A percentile compares a stretch with the other conserved stretches of the same genome.
Conservation (phyloP, 176 grass and related monocot genomes). For the Carex parvula region DNA sequence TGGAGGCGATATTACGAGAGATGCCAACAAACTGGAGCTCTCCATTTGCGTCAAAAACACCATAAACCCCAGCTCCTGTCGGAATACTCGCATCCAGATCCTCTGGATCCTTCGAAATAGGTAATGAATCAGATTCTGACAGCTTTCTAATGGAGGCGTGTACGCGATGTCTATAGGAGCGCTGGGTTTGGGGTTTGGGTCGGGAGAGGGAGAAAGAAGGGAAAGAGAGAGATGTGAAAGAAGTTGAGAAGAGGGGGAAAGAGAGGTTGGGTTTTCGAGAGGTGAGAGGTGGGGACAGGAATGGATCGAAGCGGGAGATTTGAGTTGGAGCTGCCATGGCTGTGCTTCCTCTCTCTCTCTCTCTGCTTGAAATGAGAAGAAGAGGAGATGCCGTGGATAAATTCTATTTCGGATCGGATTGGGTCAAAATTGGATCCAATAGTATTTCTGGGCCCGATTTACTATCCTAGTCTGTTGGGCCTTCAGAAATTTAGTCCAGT, state of each 20-base stretch:
- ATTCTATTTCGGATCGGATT: background rate
- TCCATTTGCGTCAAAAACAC: slow-evolving; percentile 50
- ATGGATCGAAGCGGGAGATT: slow-evolving; percentile 21
- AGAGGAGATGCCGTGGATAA: background rate
- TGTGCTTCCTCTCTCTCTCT: background rate
- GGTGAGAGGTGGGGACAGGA: slow-evolving; percentile 24
- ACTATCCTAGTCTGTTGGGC: background rate
- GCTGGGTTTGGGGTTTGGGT: background rate
- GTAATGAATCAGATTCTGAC: slow-evolving; percentile 47
- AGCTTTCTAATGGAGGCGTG: slow-evolving; percentile 34
- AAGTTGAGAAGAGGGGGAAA: background rate
- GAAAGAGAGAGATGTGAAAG: slow-evolving; percentile 7
- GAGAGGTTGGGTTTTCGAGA: background rate
- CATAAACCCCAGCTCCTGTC: slow-evolving; percentile 53
- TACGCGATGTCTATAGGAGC: background rate
- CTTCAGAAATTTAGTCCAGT: background rate
- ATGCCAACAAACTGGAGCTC: slow-evolving; percentile 79
- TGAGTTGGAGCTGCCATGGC: background rate
- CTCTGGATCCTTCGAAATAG: slow-evolving; percentile 35
- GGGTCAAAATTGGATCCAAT: no score
- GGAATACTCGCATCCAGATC: slow-evolving; percentile 36
- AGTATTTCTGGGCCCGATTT: background rate
- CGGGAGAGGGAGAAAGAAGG: background rate
- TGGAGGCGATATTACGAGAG: slow-evolving; percentile 68
- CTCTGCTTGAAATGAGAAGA: background rate